Evolutionary conservation across 805 yeast species (phyloP).

Genomic region (Millerozyma miso): DNA sequence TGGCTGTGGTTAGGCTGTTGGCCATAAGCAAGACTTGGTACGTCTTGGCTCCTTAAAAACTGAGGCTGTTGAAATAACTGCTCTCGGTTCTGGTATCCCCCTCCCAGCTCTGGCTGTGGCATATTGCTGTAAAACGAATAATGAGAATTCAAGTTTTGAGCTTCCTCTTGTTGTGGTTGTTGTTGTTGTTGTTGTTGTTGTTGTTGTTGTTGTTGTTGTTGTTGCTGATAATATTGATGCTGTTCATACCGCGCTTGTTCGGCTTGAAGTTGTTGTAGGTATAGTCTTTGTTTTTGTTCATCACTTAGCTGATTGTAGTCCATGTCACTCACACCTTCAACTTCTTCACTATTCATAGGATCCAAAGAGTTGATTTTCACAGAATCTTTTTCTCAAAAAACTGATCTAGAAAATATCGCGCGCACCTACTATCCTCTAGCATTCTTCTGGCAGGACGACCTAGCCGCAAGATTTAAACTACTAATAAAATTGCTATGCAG

Average conservation of each 20-base stretch:
- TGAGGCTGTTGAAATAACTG: not conserved
- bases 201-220: constrained; percentile 12
- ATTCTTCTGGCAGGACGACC: too few relatives aligned
- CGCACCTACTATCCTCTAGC: not conserved
- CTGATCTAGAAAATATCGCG: not conserved
- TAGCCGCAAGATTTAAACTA: not conserved
- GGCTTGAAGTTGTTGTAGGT: constrained; percentile 20
- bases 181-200: constrained; percentile 5
- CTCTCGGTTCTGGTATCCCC: not conserved
- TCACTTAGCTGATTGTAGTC: constrained; percentile 26
- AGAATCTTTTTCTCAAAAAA: not conserved
- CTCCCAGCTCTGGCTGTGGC: not conserved
- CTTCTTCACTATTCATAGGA: not conserved
- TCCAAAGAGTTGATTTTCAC: not conserved
- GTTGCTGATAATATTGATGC: constrained; percentile 9
- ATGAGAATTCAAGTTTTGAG: constrained; percentile 3
- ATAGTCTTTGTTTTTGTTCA: constrained; percentile 28
- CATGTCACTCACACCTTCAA: constrained; percentile 11
- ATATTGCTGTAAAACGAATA: not conserved
- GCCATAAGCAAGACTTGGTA: constrained; percentile 1
- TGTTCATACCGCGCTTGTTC: constrained; percentile 14
- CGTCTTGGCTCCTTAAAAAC: constrained; percentile 1
- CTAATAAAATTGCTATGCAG: not conserved
- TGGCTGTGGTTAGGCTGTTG: constrained; percentile 1
- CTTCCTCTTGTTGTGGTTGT: constrained; percentile 11